These are phyloP conservation scores for Dendrothele bispora DNA, from an alignment of 768 basidiomycete genomes.

Conservation along the genomic window DNA sequence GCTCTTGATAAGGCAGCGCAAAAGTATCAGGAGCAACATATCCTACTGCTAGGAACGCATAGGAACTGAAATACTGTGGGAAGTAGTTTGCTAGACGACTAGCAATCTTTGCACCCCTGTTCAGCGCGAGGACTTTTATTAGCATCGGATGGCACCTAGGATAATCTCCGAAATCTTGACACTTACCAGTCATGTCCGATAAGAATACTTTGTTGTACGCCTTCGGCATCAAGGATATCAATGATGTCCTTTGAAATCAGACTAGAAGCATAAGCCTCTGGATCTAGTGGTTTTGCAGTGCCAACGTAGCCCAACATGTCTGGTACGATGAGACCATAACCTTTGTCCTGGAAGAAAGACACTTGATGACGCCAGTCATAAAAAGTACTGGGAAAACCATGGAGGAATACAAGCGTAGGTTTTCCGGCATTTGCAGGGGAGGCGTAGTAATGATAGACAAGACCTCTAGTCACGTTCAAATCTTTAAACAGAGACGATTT, in stretches of 20 bases:
- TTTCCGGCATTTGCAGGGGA: slow-evolving; percentile 10
- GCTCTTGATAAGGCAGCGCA: background rate
- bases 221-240: slow-evolving; percentile 38
- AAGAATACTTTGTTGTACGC: slow-evolving; percentile 27
- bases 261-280: slow-evolving; percentile 23
- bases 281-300: slow-evolving; percentile 21
- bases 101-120: slow-evolving; percentile 36
- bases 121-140: no score
- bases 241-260: slow-evolving; percentile 31
- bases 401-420: slow-evolving; percentile 41
- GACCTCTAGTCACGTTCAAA: slow-evolving; percentile 15
- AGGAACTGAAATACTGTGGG: slow-evolving; percentile 37
- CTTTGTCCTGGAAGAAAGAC: slow-evolving; percentile 18
- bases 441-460: slow-evolving; percentile 20
- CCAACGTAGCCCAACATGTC: slow-evolving; percentile 48
- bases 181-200: slow-evolving; percentile 41
- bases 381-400: slow-evolving; percentile 44
- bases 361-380: slow-evolving; percentile 44
- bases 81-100: slow-evolving; percentile 36
- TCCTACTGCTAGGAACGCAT: slow-evolving; percentile 36
- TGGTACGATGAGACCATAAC: slow-evolving; percentile 44
- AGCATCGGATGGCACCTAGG: no score
- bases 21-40: slow-evolving; percentile 30
- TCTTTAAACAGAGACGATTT: slow-evolving; percentile 16
- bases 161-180: no score